These are phyloP conservation scores for Royoungia palumana DNA, from an alignment of 768 basidiomycete genomes.

Conservation along the genomic window DNA sequence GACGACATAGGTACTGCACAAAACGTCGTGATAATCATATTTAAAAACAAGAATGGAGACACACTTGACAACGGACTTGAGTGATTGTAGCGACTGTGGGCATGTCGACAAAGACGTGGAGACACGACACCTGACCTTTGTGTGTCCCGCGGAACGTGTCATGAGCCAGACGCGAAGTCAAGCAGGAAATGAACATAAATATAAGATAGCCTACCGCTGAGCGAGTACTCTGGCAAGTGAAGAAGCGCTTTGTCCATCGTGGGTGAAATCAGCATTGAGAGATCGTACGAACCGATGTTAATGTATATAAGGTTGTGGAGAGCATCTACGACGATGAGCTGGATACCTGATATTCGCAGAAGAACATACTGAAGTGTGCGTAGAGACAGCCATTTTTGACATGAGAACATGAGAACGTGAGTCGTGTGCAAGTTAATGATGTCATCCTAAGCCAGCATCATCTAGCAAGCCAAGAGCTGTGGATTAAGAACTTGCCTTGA, in stretches of 20 bases:
- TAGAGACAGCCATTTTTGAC: constrained; percentile 59
- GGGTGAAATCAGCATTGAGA: constrained; percentile 57
- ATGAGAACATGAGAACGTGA: constrained; percentile 63
- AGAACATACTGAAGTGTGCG: constrained; percentile 54
- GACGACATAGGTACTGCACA: constrained; percentile 54
- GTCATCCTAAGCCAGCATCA: constrained; percentile 40
- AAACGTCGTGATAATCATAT: not conserved
- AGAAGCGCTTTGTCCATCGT: constrained; percentile 76
- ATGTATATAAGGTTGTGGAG: constrained; percentile 60
- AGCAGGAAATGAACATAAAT: not conserved
- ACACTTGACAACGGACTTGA: constrained; percentile 64
- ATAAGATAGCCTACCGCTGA: constrained; percentile 48
- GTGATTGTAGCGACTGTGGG: constrained; percentile 63
- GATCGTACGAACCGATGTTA: constrained; percentile 48
- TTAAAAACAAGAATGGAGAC: not conserved
- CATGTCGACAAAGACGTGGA: too few relatives aligned
- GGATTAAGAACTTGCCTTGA: constrained; percentile 38
- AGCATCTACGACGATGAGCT: constrained; percentile 32
- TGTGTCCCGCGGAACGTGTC: constrained; percentile 76
- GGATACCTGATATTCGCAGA: not conserved
- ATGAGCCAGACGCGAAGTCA: constrained; percentile 43
- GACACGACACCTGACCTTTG: constrained; percentile 44
- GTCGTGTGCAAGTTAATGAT: constrained; percentile 59
- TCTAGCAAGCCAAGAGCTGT: not conserved
- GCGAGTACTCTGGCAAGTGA: constrained; percentile 76